phyloP scores from a whole-genome alignment of 2,329 filamentous ascomycete genomes.

The Xylariaceae sp. region DNA sequence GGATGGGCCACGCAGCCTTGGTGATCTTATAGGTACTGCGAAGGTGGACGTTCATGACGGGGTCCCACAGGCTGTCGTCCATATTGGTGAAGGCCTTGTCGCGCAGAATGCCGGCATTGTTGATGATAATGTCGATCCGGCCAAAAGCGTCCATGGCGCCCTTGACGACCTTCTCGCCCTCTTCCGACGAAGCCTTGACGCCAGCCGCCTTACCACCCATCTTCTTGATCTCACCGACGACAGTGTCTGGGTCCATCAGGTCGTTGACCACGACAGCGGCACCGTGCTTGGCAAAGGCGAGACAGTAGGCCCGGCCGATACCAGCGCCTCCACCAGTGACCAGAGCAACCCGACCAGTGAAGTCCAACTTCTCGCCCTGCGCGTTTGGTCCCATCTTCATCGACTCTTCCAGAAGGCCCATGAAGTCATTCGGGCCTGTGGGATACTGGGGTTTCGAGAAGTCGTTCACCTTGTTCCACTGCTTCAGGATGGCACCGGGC shows the following conservation, averaged over 20 bases:
- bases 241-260: conserved; percentile 81
- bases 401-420: conserved; percentile 76
- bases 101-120: conserved; percentile 95
- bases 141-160: conserved; percentile 88
- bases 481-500: conserved; percentile 76
- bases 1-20: conserved; percentile 95
- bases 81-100: conserved; percentile 99
- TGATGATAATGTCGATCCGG: conserved; percentile 89
- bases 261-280: conserved; percentile 92
- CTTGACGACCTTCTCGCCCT: conserved; percentile 87
- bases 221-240: conserved; percentile 89
- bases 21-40: conserved; percentile 93
- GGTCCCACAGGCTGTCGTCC: conserved; percentile 89
- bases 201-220: conserved; percentile 82
- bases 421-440: conserved; percentile 77
- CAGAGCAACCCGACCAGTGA: conserved; percentile 76
- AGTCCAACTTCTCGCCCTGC: conserved; percentile 66
- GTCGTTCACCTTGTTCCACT: conserved; percentile 83
- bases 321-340: conserved; percentile 84
- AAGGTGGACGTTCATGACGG: conserved; percentile 86
- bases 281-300: conserved; percentile 80
- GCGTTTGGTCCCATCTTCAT: conserved; percentile 68
- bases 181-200: conserved; percentile 88
- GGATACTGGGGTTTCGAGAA: conserved; percentile 81
- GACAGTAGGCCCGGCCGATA: conserved; percentile 82